Evolutionary conservation across 192 early-diverging fungal species (phyloP), one percentile per base, ranked within the genome.

Genomic region (Chytriomyces hyalinus): DNA sequence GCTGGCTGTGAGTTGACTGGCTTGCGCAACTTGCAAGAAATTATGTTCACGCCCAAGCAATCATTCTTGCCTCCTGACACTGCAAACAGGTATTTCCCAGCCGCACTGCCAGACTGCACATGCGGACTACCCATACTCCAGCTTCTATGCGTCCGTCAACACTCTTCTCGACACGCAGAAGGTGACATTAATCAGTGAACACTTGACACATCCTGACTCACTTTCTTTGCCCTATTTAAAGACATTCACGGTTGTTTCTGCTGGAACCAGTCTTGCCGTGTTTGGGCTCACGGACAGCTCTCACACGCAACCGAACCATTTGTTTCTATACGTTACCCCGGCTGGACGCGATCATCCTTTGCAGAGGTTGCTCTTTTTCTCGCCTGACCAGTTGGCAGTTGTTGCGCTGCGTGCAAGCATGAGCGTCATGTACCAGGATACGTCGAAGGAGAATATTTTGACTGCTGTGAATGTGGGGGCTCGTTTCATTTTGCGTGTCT

Each of bases 321-420:
- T 75, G 62, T 75, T 75, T 51, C 63, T 75, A 22, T 66, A 65
- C 66, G 43, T 44, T n/a, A 75, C 64, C 17, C 73, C 73, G n/a
- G 49, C 64, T 6, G 61, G 60, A 6, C 36, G 64, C 6, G 20
- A 13, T 3, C 73, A 75, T n/a, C 49, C 73, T 2, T 15, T 48
- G 10, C 73, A 75, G 50, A 9, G 45, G 6, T 4, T 75, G 10
- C 46, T 65, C 15, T 64, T 66, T 63, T 75, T 75, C 47, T 75
- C 73, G 8, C 13, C 73, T 17, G 26, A 66, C 22, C 43, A 75
- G 26, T 57, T 75, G 8, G 43, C 53, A 6, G 61, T 73, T 45
- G 71, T 73, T 17, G n/a, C 60, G 10, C 47, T 73, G 5, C 53
- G 61, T 11, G 71, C 60, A 1, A 47, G 13, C n/a, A 73, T 73